Base-by-base conservation (phyloP, 768 basidiomycete genomes). In the Suillus subluteus region DNA sequence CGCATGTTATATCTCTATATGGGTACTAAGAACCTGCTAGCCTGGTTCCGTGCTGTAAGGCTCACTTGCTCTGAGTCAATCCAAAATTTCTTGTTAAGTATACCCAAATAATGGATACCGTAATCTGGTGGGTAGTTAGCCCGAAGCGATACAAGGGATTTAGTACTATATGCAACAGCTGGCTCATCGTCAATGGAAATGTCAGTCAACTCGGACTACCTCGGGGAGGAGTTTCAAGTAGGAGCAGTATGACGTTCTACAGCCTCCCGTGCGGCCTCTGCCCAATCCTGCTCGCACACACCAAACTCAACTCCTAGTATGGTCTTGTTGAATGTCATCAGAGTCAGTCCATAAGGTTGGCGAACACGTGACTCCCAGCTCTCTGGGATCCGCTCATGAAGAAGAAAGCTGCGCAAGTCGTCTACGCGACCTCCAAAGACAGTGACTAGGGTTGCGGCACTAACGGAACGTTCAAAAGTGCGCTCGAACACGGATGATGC, bases 361-460 rank as follows among this genome's bases (percentile, higher is more conserved):
- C 83, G 81, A 26, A 87, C 74, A 26, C 82, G 79, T 0, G 92
- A 82, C 72, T 92, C 90, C 91, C 91, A 94, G 9, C 87, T 86
- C 0, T 89, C 80, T 0, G 89, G 88, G 26, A 94, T 72, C 4
- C 90, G 86, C 68, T 94, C 92, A 35, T 94, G 88, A 6, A 81
- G 71, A 37, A 94, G 76, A 37, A 91, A 68, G 1, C 81, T 66
- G 62, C 83, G 79, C 23, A 94, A 72, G 67, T 89, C 88, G 1
- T 79, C 74, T 7, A 89, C 73, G 35, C 82, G 80, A 1, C 92
- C 91, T 11, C 90, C 92, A 69, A 92, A 89, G 65, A 89, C 85
- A 1, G 84, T 84, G 13, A 93, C 76, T 66, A 95, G 67, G 1
- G 91, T 90, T 1, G 90, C 86, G 0, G 88, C 84, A 76, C 90